A percentile compares a stretch with the other conserved stretches of the same genome.
Conservation (phyloP, 2,329 filamentous ascomycete genomes). For the Sclerotinia borealis region DNA sequence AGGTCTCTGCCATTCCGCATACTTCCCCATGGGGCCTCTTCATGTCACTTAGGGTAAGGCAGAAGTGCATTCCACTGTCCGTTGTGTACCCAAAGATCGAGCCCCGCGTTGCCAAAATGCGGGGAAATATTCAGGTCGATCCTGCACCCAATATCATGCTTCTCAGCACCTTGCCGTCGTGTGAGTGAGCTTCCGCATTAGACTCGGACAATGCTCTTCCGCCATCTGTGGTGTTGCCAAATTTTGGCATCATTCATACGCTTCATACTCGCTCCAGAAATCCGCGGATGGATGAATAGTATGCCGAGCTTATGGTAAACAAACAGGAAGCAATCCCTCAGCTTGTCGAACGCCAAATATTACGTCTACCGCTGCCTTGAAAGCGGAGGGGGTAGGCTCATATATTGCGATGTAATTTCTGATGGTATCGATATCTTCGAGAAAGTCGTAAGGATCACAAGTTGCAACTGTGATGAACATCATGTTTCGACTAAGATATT, state of each 20-base stretch:
- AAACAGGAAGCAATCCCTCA: conserved; percentile 35
- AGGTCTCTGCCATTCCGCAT: not conserved
- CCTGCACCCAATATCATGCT: not conserved
- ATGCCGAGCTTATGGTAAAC: conserved; percentile 17
- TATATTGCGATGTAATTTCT: conserved; percentile 40
- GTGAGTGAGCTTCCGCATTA: not conserved
- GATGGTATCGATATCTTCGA: conserved; percentile 31
- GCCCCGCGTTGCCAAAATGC: not conserved
- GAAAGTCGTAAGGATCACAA: conserved; percentile 40
- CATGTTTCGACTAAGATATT: conserved; percentile 20
- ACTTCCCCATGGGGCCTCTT: not conserved
- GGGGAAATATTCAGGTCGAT: not conserved
- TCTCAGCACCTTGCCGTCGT: not conserved
- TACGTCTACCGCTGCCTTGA: conserved; percentile 35
- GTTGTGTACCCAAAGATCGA: not conserved
- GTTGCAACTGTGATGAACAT: conserved; percentile 37
- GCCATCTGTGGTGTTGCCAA: not conserved
- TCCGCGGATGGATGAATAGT: conserved; percentile 22
- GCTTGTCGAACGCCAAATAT: conserved; percentile 34
- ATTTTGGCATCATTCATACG: conserved; percentile 1
- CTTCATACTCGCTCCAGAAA: conserved; percentile 36
- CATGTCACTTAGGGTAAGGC: not conserved
- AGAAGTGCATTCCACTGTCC: not conserved
- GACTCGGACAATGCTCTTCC: not conserved
- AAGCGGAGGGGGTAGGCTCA: conserved; percentile 39